A percentile compares a stretch with the other conserved stretches of the same genome.
Conservation (phyloP, 805 yeast genomes). For the Kluyveromyces dobzhanskii region DNA sequence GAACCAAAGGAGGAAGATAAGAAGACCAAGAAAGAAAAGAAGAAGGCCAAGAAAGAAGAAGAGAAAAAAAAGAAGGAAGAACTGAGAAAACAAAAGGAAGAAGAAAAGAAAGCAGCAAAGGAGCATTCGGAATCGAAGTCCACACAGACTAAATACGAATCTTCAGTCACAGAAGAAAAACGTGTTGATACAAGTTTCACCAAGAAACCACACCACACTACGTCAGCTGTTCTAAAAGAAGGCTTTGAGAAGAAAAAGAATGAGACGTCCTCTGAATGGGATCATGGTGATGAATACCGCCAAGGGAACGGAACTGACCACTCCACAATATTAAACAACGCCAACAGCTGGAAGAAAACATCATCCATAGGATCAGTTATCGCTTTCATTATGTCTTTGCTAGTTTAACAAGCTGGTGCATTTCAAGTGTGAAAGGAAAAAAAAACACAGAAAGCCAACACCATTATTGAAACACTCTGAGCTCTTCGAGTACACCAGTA, state of each 20-base stretch:
- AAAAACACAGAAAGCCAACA: too few relatives aligned
- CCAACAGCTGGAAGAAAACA: neutral
- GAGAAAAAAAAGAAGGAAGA: neutral
- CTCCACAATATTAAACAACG: neutral
- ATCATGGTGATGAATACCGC: neutral
- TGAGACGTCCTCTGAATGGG: neutral
- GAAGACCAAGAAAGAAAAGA: slow-evolving; percentile 2
- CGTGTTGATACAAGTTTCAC: neutral
- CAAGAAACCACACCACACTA: neutral
- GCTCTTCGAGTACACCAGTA: too few relatives aligned
- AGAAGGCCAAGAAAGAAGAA: slow-evolving; percentile 1
- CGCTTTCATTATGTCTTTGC: neutral
- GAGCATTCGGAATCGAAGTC: neutral
- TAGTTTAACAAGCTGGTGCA: too few relatives aligned
- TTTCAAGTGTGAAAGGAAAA: too few relatives aligned
- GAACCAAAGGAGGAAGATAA: slow-evolving; percentile 3
- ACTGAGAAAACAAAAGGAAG: neutral
- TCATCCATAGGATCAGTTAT: slow-evolving; percentile 1
- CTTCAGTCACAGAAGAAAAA: slow-evolving; percentile 3
- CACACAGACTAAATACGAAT: too few relatives aligned
- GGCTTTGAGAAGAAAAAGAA: neutral
- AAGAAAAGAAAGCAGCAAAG: neutral
- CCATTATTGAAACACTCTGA: too few relatives aligned
- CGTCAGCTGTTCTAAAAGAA: neutral
- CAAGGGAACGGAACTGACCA: neutral